Percentiles rank a stretch among this genome's conserved stretches.
Evolutionary conservation across 768 basidiomycete species (phyloP).

Genomic region (Coprinopsis sp.): DNA sequence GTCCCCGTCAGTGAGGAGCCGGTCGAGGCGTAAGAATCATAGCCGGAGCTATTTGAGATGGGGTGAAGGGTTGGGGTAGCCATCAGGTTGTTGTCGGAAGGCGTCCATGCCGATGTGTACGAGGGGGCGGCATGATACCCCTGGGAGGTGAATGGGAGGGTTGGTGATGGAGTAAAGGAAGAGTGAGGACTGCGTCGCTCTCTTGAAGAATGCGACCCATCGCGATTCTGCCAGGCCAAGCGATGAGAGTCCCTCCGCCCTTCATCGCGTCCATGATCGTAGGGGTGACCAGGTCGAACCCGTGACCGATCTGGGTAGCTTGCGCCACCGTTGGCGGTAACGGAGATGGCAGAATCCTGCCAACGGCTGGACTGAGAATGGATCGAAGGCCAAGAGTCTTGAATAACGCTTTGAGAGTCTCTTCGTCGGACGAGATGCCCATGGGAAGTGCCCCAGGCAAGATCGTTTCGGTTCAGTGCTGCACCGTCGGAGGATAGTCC

Average conservation of each 20-base stretch:
- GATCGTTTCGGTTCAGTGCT: conserved; percentile 23
- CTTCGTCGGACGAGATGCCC: conserved; percentile 26
- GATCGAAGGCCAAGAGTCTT: conserved; percentile 34
- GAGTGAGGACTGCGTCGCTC: conserved; percentile 28
- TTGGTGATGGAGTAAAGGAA: conserved; percentile 33
- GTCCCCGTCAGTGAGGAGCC: conserved; percentile 35
- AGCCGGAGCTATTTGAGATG: conserved; percentile 21
- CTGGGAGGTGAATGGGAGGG: conserved; percentile 32
- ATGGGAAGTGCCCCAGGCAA: conserved; percentile 18
- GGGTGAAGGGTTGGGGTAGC: conserved; percentile 33
- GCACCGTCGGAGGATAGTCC: conserved; percentile 22
- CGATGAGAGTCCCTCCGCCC: conserved; percentile 25
- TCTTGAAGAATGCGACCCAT: conserved; percentile 24
- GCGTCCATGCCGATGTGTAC: conserved; percentile 39
- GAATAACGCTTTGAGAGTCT: conserved; percentile 23
- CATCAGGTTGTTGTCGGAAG: conserved; percentile 26
- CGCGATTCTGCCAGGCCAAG: conserved; percentile 34
- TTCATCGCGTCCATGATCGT: conserved; percentile 31
- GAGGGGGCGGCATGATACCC: conserved; percentile 34
- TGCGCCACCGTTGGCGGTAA: not conserved
- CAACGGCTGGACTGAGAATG: conserved; percentile 35
- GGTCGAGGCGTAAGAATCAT: conserved; percentile 30
- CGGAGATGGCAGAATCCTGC: conserved; percentile 21
- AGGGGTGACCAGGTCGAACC: conserved; percentile 32
- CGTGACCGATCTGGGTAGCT: conserved; percentile 34